Base-by-base conservation (phyloP, 1,139 yeast genomes). In the Magnusiomyces tetraspermus region DNA sequence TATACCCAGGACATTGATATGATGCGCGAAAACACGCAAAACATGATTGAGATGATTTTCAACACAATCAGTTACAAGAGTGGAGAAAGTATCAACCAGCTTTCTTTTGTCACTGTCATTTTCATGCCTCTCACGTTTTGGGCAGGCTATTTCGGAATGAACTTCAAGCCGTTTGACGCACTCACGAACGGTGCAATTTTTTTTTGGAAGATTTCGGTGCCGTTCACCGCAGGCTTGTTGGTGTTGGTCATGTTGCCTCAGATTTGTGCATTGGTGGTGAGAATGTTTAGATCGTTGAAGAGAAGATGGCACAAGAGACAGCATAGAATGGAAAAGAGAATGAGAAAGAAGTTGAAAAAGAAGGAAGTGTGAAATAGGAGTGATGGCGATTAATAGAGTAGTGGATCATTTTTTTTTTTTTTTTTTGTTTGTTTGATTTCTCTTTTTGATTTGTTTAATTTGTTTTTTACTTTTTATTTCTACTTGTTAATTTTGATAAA, bases 141-240 rank as follows among this genome's bases (percentile, higher is more conserved):
- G 71, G 76, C 82, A 0, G 81, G 82, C 11, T 78, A 77, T 60
- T 78, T 74, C 58, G 83, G 83, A 22, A 78, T 78, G 82, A 77
- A 78, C 57, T 76, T 80, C 57, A 69, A 71, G 21, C 62, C 63
- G n/a, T 79, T 78, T 60, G 75, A 74, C 1, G 75, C 73, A 46
- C 65, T 80, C 48, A 63, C 69, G 30, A 59, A 73, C 37, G 69
- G 69, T 52, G 76, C 74, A 1, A 64, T 71, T 1, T 76, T 72
- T 56, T 78, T 76, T 60, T 78, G 82, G 82, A 67, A 70, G 26
- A 66, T 78, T 31, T 76, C 80, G 0, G 61, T 75, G 0, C 81
- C 82, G 1, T 77, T 77, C 55, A 71, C 77, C 28, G 70, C 67
- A 13, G 73, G 67, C 0, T 62, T 77, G 54, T 58, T 65, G 8